A percentile compares a stretch with the other conserved stretches of the same genome.
phyloP scores from a whole-genome alignment of 495 filamentous ascomycete species.

The Thozetella sp. region DNA sequence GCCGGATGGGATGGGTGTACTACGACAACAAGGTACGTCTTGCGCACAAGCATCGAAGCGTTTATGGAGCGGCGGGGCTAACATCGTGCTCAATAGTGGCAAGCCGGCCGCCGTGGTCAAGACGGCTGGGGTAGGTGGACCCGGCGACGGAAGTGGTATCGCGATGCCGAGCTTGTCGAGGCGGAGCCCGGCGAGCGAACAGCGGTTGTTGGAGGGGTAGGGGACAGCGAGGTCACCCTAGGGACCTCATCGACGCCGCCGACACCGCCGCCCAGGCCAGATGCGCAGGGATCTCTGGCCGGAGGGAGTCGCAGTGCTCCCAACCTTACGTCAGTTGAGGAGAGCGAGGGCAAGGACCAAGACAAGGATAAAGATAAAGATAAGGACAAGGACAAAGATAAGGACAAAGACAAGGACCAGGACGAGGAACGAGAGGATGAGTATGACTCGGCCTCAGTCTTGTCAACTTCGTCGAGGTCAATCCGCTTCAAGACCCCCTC shows the following conservation, averaged over 20 bases:
- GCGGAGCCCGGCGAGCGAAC: conserved; percentile 46
- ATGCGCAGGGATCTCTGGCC: neutral
- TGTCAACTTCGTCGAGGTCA: conserved; percentile 28
- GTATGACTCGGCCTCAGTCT: conserved; percentile 24
- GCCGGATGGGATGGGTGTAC: conserved; percentile 86
- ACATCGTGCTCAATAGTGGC: conserved; percentile 64
- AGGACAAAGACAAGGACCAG: conserved; percentile 11
- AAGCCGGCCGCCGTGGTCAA: conserved; percentile 82
- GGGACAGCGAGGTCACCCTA: conserved; percentile 11
- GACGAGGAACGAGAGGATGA: conserved; percentile 17
- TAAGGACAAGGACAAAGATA: conserved; percentile 10
- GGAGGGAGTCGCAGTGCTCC: neutral
- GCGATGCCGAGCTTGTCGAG: conserved; percentile 94
- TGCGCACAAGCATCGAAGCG: neutral
- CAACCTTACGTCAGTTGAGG: neutral
- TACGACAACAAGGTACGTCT: conserved; percentile 90
- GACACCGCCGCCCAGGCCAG: conserved; percentile 14
- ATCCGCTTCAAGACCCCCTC: conserved; percentile 17
- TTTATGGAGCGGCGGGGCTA: conserved; percentile 2
- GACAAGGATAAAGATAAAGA: conserved; percentile 1
- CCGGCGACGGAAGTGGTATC: conserved; percentile 90
- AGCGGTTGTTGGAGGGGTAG: conserved; percentile 33
- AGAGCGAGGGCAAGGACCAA: conserved; percentile 1
- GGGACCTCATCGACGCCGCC: conserved; percentile 14
- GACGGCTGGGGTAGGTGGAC: conserved; percentile 98